A percentile compares a stretch with the other conserved stretches of the same genome.
Conservation (phyloP, 2,329 filamentous ascomycete genomes). For the Alternaria arborescens region DNA sequence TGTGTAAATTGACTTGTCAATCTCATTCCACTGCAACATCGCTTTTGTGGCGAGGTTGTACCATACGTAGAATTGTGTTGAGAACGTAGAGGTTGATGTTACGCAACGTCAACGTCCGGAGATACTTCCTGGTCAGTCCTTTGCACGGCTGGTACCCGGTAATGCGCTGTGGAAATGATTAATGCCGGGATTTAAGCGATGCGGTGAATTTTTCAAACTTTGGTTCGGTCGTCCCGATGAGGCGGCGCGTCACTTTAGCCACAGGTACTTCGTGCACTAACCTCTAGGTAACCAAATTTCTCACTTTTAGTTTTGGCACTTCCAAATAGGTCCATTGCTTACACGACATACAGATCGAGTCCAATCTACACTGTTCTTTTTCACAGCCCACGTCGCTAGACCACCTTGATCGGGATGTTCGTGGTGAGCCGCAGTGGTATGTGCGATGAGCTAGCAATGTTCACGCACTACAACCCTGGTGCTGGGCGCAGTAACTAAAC, state of each 20-base stretch:
- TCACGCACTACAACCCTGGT: background rate
- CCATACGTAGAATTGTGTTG: background rate
- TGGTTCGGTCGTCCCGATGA: background rate
- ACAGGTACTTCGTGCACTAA: background rate
- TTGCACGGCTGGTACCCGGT: background rate
- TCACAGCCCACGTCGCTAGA: background rate
- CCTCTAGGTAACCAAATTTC: background rate
- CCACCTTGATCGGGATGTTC: background rate
- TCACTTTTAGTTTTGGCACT: background rate
- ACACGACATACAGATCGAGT: background rate
- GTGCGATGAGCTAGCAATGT: background rate
- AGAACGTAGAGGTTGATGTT: background rate
- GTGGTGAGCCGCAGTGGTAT: background rate
- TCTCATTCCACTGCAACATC: background rate
- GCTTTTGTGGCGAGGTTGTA: background rate
- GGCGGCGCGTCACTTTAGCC: background rate
- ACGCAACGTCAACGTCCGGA: constrained; percentile 1
- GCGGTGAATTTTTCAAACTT: background rate
- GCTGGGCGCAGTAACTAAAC: background rate
- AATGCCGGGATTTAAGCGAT: background rate
- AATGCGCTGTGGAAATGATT: background rate
- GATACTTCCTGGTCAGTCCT: background rate
- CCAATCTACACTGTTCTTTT: background rate
- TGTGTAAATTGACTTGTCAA: background rate
- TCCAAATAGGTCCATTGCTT: background rate